phyloP scores from a whole-genome alignment of 2,329 filamentous ascomycete species.

The Escovopsis sp. region DNA sequence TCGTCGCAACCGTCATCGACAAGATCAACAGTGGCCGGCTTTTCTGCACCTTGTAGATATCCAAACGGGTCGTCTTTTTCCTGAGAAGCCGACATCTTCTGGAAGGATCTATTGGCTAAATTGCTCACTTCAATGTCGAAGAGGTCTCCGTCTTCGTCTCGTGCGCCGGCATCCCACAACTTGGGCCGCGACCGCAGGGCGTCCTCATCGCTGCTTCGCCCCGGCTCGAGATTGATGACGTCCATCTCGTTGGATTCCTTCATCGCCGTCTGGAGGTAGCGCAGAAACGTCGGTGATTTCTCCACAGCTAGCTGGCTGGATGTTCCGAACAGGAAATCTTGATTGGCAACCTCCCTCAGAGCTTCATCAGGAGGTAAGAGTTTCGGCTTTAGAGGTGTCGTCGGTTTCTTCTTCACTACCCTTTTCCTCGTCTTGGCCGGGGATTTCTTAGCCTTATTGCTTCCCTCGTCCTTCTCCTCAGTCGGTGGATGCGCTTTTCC shows the following conservation, averaged over 20 bases:
- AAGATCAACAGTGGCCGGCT: not conserved
- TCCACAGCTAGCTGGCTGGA: constrained; percentile 68
- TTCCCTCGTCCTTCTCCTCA: constrained; percentile 1
- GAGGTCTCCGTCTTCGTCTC: constrained; percentile 50
- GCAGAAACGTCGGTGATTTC: constrained; percentile 51
- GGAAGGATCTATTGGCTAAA: constrained; percentile 30
- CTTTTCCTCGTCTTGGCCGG: constrained; percentile 21
- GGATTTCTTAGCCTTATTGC: constrained; percentile 13
- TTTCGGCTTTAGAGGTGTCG: constrained; percentile 27
- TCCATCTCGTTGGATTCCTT: constrained; percentile 37
- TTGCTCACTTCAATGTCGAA: constrained; percentile 49
- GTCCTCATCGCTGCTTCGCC: constrained; percentile 26
- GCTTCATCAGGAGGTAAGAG: constrained; percentile 58
- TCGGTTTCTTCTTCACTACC: constrained; percentile 25
- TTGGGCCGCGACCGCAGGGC: constrained; percentile 18
- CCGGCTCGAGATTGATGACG: constrained; percentile 24
- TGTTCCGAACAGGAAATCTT: constrained; percentile 74
- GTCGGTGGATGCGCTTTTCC: constrained; percentile 25
- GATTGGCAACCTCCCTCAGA: constrained; percentile 46
- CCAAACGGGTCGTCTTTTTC: constrained; percentile 25
- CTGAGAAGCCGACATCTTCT: constrained; percentile 7
- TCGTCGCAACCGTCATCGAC: not conserved
- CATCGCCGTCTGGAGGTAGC: constrained; percentile 47
- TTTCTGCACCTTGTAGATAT: constrained; percentile 13
- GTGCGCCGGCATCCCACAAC: constrained; percentile 58